Evolutionary conservation across 2,329 filamentous ascomycete species (phyloP).

Genomic region (Sporothrix variecibatus): DNA sequence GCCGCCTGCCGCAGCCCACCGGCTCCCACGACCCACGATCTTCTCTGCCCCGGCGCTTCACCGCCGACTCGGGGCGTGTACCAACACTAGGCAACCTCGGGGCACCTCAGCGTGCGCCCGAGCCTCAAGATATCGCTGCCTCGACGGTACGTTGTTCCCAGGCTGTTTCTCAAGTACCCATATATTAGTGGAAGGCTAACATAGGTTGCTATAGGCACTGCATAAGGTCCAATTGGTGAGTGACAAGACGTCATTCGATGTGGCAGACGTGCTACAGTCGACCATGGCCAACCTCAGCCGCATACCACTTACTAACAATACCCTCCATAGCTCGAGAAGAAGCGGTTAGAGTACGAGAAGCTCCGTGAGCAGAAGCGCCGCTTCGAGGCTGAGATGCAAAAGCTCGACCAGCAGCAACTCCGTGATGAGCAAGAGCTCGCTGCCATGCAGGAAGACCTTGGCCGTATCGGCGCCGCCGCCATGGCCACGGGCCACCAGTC

Average conservation of each 20-base stretch:
- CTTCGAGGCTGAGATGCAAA: conserved; percentile 90
- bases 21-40: conserved; percentile 69
- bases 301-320: conserved; percentile 4
- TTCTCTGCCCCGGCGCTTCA: conserved; percentile 86
- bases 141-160: conserved; percentile 37
- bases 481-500: conserved; percentile 71
- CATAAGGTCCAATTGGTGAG: conserved; percentile 76
- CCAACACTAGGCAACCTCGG: conserved; percentile 68
- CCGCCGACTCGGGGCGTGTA: conserved; percentile 83
- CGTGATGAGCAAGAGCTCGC: conserved; percentile 81
- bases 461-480: conserved; percentile 53
- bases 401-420: conserved; percentile 81
- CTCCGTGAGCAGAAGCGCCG: conserved; percentile 85
- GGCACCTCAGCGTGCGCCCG: conserved; percentile 51
- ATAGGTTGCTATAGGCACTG: conserved; percentile 52
- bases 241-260: conserved; percentile 12
- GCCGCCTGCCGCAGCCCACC: conserved; percentile 60
- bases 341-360: conserved; percentile 88
- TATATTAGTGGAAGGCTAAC: conserved; percentile 19
- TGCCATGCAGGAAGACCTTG: conserved; percentile 79
- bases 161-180: background rate
- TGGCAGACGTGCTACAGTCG: background rate
- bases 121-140: conserved; percentile 53
- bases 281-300: background rate
- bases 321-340: conserved; percentile 77